phyloP scores from a whole-genome alignment of 83 land plant species.

The Larix sibirica region DNA sequence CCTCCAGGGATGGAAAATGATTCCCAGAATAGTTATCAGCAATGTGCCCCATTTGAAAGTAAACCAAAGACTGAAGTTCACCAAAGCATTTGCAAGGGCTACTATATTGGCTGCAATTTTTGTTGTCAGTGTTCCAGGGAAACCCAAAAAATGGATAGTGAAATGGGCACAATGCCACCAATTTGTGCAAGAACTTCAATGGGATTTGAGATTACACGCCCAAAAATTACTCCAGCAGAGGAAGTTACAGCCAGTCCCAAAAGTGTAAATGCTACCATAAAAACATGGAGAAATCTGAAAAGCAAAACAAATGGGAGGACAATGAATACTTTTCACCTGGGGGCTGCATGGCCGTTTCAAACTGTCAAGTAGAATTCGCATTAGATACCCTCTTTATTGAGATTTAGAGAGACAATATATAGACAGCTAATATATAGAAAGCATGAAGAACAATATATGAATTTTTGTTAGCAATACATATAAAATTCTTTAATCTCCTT shows the following conservation, averaged over 20 bases:
- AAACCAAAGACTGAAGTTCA: slow-evolving; percentile 70
- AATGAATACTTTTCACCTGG: slow-evolving; percentile 2
- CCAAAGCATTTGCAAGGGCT: slow-evolving; percentile 90
- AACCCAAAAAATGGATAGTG: slow-evolving; percentile 75
- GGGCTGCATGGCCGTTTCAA: neutral
- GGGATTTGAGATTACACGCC: slow-evolving; percentile 70
- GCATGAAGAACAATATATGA: too few species aligned
- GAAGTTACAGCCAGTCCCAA: slow-evolving; percentile 89
- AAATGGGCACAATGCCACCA: slow-evolving; percentile 42
- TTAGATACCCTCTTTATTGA: neutral
- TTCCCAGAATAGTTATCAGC: slow-evolving; percentile 65
- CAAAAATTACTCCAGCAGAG: slow-evolving; percentile 77
- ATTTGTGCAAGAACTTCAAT: slow-evolving; percentile 67
- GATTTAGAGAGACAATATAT: neutral
- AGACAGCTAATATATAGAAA: neutral
- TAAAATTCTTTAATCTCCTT: too few species aligned
- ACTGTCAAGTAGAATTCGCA: neutral
- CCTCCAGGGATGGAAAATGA: slow-evolving; percentile 85
- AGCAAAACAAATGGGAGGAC: neutral
- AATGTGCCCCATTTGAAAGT: slow-evolving; percentile 74
- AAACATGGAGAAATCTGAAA: slow-evolving; percentile 78
- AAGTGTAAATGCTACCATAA: slow-evolving; percentile 82
- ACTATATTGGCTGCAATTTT: slow-evolving; percentile 94
- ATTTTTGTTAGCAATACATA: too few species aligned
- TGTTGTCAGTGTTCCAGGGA: slow-evolving; percentile 83